Base-by-base conservation (phyloP, 345 rosid species). In the Citrus trifoliata region DNA sequence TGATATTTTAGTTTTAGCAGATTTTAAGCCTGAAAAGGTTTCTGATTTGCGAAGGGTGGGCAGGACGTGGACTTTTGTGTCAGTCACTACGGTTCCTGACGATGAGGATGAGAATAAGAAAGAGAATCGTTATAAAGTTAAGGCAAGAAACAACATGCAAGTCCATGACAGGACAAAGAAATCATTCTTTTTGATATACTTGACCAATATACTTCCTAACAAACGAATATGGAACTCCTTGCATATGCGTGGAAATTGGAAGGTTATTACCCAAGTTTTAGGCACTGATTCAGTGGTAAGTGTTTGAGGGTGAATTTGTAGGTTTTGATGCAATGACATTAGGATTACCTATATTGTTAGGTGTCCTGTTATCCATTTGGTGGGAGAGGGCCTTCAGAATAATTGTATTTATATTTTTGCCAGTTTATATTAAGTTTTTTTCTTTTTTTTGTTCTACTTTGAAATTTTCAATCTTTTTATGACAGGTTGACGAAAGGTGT, bases 1-100 rank as follows among this genome's bases (percentile, higher is more conserved):
- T 21, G 91, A 87, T 67, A 58, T 88, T 27, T 42, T 88, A 19
- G 13, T 86, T 38, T 42, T 90, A 37, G 67, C 88, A 4, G 76
- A 82, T 51, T 74, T 38, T 24, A 82, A 78, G 48, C 92, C 89
- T 4, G 79, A 80, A 86, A 46, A 63, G 19, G 84, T 42, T 13
- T 77, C 80, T 38, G 92, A 90, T 27, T 72, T 88, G 63, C 73
- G 42, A 53, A 76, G 86, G 82, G 22, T 21, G 0, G 84, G 88
- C 18, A 78, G 82, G 73, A 71, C 53, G 19, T 87, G 87, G 87
- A 37, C 71, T 8, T 78, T 85, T 5, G 83, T 86, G 21, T 46
- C 35, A 3, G 86, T 81, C 7, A 67, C 33, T 0, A 69, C 6
- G 0, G 48, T 42, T 16, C 22, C 58, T 0, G 59, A 6, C 19